Conservation (phyloP, 139 green algal species). For the Volvox reticuliferus region DNA sequence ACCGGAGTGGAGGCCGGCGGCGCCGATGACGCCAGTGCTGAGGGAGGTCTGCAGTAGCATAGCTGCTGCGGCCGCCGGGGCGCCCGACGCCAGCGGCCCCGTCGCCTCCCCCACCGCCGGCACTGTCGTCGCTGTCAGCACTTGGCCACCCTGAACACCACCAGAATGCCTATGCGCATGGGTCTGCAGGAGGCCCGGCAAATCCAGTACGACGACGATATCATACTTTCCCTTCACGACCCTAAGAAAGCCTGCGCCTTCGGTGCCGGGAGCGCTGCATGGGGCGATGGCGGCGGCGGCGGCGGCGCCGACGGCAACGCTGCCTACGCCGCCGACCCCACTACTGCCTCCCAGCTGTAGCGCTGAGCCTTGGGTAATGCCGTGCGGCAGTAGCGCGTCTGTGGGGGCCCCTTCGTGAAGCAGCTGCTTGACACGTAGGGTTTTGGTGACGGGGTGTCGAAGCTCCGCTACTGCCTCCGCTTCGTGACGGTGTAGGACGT, state of each 20-base stretch:
- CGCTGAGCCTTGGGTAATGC: neutral
- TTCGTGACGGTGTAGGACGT: slow-evolving; percentile 41
- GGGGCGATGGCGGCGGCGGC: neutral
- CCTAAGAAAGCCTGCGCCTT: neutral
- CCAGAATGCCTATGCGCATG: neutral
- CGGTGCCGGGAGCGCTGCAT: neutral
- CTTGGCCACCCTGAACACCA: neutral
- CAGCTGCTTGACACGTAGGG: slow-evolving; percentile 32
- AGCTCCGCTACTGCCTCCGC: slow-evolving; percentile 31
- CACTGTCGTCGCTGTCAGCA: neutral
- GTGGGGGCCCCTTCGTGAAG: slow-evolving; percentile 14
- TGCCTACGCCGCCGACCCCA: too few relatives aligned
- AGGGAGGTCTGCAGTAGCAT: neutral
- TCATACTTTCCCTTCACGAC: slow-evolving; percentile 31
- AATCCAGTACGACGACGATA: slow-evolving; percentile 24
- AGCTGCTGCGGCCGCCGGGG: neutral
- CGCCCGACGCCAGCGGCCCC: neutral
- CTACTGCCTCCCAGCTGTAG: neutral
- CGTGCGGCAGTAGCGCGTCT: neutral
- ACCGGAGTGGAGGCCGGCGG: neutral
- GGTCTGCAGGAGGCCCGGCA: slow-evolving; percentile 3
- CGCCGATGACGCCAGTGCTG: neutral
- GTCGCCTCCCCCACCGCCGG: neutral
- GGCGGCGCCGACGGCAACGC: too few relatives aligned
- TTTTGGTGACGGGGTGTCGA: slow-evolving; percentile 23